Evolutionary conservation across 352 stramenopile species (phyloP).

Genomic region (Elongisporangium prolatum): DNA sequence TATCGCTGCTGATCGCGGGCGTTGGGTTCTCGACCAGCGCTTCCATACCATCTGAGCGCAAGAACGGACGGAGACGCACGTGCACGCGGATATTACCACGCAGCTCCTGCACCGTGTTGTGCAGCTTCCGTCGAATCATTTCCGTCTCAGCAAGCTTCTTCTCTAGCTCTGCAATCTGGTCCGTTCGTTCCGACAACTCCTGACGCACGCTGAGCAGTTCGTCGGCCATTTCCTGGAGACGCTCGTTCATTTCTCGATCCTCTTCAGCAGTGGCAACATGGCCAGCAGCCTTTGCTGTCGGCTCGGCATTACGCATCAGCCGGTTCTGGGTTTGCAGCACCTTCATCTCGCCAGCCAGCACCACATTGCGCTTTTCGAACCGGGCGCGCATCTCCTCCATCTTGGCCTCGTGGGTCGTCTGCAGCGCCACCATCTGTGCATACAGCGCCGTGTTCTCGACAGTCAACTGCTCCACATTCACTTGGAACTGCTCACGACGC

Average conservation of each 20-base stretch:
- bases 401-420: conserved; percentile 78
- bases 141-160: conserved; percentile 55
- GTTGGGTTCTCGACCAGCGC: conserved; percentile 33
- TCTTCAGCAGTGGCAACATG: conserved; percentile 22
- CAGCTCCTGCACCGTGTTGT: conserved; percentile 99
- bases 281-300: conserved; percentile 5
- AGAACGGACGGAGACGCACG: conserved; percentile 90
- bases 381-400: conserved; percentile 68
- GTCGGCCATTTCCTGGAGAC: conserved; percentile 68
- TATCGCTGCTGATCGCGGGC: conserved; percentile 57
- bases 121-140: conserved; percentile 90
- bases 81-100: conserved; percentile 99
- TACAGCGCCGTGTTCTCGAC: conserved; percentile 85
- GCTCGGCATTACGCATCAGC: conserved; percentile 54
- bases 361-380: conserved; percentile 72
- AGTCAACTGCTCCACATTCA: conserved; percentile 82
- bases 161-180: conserved; percentile 68
- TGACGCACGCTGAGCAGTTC: conserved; percentile 56
- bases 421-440: conserved; percentile 80
- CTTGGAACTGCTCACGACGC: conserved; percentile 79
- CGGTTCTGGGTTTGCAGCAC: conserved; percentile 70
- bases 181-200: conserved; percentile 54
- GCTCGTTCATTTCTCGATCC: conserved; percentile 37
- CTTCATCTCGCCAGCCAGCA: conserved; percentile 70
- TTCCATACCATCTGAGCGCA: conserved; percentile 80